These are phyloP conservation scores for Marchantia paleacea DNA, from an alignment of 225 moss, liverwort and hornwort species.

Conservation along the genomic window DNA sequence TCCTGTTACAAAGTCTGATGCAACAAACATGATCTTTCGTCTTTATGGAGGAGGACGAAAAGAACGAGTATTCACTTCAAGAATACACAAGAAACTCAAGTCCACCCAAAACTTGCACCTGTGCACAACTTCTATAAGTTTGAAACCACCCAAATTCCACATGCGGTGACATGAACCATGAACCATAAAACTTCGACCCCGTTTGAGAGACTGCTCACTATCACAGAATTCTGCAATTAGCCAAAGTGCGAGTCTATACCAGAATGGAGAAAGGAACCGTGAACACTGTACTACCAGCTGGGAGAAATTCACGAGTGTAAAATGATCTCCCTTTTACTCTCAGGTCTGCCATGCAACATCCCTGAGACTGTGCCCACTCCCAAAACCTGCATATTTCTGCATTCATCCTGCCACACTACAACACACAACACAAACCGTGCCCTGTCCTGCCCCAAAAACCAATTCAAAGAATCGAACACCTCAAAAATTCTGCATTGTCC, in stretches of 20 bases:
- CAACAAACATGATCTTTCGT: neutral
- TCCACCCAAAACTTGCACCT: too few species aligned
- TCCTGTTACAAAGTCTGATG: neutral
- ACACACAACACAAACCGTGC: too few species aligned
- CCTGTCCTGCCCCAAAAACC: too few species aligned
- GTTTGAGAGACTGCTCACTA: neutral
- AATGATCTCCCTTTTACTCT: slow-evolving; percentile 3
- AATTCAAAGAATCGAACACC: too few species aligned
- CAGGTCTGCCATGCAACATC: neutral
- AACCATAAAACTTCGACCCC: neutral
- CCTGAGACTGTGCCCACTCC: neutral
- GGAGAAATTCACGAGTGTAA: neutral
- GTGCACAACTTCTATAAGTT: too few species aligned
- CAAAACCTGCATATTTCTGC: neutral
- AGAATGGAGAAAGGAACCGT: slow-evolving; percentile 6
- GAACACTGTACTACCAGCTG: slow-evolving; percentile 8
- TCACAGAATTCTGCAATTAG: neutral
- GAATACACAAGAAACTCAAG: too few species aligned
- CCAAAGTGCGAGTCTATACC: neutral
- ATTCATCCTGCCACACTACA: neutral
- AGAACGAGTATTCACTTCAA: too few species aligned
- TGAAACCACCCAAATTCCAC: neutral
- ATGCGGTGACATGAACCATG: neutral
- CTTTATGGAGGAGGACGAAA: too few species aligned
- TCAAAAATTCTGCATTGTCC: neutral